Percentiles rank a stretch among this genome's conserved stretches.
phyloP scores from a whole-genome alignment of 2,329 filamentous ascomycete genomes.

The Huntiella omanensis region DNA sequence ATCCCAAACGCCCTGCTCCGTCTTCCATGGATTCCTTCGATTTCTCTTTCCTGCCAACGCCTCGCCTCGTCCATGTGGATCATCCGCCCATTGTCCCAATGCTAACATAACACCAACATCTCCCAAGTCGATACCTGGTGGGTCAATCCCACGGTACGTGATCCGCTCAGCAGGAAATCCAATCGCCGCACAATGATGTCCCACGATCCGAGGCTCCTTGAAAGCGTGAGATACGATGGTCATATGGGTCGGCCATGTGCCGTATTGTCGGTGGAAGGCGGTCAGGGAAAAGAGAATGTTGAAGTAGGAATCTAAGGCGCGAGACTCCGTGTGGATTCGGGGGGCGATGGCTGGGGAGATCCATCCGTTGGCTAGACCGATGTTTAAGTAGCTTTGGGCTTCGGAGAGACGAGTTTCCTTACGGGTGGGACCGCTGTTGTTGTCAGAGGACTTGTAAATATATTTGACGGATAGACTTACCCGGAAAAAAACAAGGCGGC shows the following conservation, averaged over 20 bases:
- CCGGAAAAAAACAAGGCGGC: conserved; percentile 55
- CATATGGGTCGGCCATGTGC: conserved; percentile 35
- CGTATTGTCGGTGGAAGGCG: conserved; percentile 23
- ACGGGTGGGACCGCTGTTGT: conserved; percentile 41
- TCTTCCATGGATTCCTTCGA: conserved; percentile 30
- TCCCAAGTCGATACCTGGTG: conserved; percentile 25
- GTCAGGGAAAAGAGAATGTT: conserved; percentile 62
- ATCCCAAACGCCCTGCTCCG: conserved; percentile 22
- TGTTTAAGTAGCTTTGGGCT: conserved; percentile 41
- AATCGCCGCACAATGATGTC: conserved; percentile 46
- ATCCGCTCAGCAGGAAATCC: conserved; percentile 29
- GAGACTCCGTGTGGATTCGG: conserved; percentile 43
- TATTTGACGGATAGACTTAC: conserved; percentile 21
- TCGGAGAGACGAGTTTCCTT: conserved; percentile 37
- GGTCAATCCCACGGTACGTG: conserved; percentile 44
- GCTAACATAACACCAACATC: conserved; percentile 26
- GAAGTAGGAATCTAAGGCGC: conserved; percentile 68
- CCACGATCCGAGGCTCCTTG: conserved; percentile 42
- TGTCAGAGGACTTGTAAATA: background rate
- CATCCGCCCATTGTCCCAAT: conserved; percentile 28
- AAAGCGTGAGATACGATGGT: conserved; percentile 53
- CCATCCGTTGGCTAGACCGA: conserved; percentile 27
- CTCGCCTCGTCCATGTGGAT: conserved; percentile 31
- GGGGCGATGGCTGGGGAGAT: conserved; percentile 16
- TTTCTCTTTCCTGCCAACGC: conserved; percentile 28